A percentile compares a stretch with the other conserved stretches of the same genome.
phyloP scores from a whole-genome alignment of 371 early-diverging fungal genomes.

The Mucor ambiguus region DNA sequence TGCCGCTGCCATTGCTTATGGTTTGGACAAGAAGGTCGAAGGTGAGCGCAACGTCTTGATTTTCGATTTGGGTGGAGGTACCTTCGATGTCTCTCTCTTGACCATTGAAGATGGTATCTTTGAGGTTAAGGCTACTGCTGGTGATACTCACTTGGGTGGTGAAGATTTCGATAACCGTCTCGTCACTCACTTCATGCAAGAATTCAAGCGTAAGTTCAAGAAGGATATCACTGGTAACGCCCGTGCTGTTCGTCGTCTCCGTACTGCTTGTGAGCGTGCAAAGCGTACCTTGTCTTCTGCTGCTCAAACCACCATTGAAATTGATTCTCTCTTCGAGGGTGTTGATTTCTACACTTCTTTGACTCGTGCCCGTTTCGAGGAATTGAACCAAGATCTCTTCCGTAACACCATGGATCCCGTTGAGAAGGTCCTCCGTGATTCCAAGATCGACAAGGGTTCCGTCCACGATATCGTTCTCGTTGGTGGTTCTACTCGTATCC shows the following conservation, averaged over 20 bases:
- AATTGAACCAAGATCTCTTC: slow-evolving; percentile 89
- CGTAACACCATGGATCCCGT: slow-evolving; percentile 86
- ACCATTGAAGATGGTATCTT: slow-evolving; percentile 92
- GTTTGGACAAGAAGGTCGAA: slow-evolving; percentile 77
- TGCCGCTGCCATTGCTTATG: slow-evolving; percentile 97
- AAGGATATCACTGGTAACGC: slow-evolving; percentile 83
- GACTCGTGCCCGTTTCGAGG: slow-evolving; percentile 95
- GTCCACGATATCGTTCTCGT: slow-evolving; percentile 98
- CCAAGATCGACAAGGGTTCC: slow-evolving; percentile 89
- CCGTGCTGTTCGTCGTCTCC: slow-evolving; percentile 92
- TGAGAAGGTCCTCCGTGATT: slow-evolving; percentile 85
- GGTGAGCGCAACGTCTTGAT: slow-evolving; percentile 89
- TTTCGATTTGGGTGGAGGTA: slow-evolving; percentile 97
- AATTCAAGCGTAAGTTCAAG: slow-evolving; percentile 87
- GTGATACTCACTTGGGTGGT: slow-evolving; percentile 98
- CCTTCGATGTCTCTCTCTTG: slow-evolving; percentile 94
- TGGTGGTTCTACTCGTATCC: slow-evolving; percentile 99
- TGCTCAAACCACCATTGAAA: slow-evolving; percentile 84
- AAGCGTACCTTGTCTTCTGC: slow-evolving; percentile 96
- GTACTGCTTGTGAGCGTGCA: slow-evolving; percentile 96
- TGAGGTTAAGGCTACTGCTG: slow-evolving; percentile 95
- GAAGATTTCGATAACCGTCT: slow-evolving; percentile 97
- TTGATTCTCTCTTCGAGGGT: slow-evolving; percentile 93
- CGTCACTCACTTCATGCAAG: slow-evolving; percentile 80
- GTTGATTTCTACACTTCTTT: slow-evolving; percentile 84